Conservation (phyloP, 371 early-diverging fungal genomes). For the Mortierella sp. region DNA sequence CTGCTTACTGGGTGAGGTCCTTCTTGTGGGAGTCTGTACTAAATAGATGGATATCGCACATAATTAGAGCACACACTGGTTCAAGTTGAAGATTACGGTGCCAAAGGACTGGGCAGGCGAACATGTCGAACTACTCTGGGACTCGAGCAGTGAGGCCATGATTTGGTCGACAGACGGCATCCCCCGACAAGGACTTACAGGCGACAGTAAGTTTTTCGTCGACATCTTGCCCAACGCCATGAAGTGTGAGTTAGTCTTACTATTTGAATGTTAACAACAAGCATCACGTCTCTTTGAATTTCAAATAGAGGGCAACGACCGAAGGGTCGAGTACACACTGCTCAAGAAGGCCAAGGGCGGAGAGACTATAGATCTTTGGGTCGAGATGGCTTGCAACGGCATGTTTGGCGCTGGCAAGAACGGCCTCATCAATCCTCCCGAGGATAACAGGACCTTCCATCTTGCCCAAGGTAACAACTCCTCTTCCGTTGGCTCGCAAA, state of each 20-base stretch:
- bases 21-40: too few species aligned
- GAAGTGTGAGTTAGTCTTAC: neutral
- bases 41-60: neutral
- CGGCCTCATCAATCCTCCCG: constrained; percentile 76
- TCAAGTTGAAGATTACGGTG: constrained; percentile 73
- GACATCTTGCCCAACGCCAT: neutral
- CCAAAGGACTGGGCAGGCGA: constrained; percentile 77
- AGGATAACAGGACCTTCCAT: constrained; percentile 68
- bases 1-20: too few species aligned
- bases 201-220: constrained; percentile 68
- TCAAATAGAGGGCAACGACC: constrained; percentile 65
- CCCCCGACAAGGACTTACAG: constrained; percentile 92
- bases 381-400: constrained; percentile 95
- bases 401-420: constrained; percentile 88
- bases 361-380: constrained; percentile 77
- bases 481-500: neutral
- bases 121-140: constrained; percentile 83
- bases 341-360: constrained; percentile 73
- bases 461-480: constrained; percentile 37
- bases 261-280: neutral
- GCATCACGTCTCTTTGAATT: neutral
- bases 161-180: constrained; percentile 88
- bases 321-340: constrained; percentile 84
- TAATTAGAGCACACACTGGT: constrained; percentile 93
- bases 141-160: constrained; percentile 90